Conservation (phyloP, 345 rosid genomes). For the Mangifera indica region DNA sequence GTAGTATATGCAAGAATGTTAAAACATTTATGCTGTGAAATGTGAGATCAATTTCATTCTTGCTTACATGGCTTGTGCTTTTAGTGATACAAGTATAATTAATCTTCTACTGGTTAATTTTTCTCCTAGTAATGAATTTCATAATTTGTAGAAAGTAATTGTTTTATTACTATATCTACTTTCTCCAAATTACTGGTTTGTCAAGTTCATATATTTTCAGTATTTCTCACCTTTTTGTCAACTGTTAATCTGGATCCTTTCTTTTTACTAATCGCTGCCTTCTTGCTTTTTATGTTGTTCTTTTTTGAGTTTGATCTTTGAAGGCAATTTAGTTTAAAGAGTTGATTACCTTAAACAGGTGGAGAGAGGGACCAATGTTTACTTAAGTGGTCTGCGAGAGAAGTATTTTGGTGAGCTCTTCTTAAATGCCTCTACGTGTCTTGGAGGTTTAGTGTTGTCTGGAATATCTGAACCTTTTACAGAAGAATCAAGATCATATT, state of each 20-base stretch:
- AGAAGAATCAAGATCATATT: constrained; percentile 35
- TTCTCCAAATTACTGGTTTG: not conserved
- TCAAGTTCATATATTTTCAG: not conserved
- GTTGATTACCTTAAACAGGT: constrained; percentile 51
- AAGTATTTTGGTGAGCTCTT: constrained; percentile 91
- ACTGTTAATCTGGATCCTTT: not conserved
- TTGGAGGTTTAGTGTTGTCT: constrained; percentile 40
- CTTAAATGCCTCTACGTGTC: constrained; percentile 57
- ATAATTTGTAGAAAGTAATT: not conserved
- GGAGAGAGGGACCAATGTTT: constrained; percentile 79
- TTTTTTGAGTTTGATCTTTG: constrained; percentile 6
- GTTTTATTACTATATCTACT: not conserved
- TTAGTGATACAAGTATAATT: not conserved
- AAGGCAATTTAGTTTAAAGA: not conserved
- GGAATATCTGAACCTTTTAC: constrained; percentile 32
- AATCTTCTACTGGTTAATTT: not conserved
- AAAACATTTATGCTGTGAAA: not conserved
- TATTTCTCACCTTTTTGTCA: not conserved
- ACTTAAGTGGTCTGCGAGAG: constrained; percentile 89
- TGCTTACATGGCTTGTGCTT: not conserved
- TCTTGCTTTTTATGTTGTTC: not conserved
- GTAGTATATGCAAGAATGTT: not conserved
- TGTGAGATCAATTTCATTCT: not conserved
- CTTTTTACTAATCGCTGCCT: not conserved
- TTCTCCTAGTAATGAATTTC: not conserved